These are phyloP conservation scores for Dimocarpus longan DNA, from an alignment of 345 rosid species.

Conservation along the genomic window DNA sequence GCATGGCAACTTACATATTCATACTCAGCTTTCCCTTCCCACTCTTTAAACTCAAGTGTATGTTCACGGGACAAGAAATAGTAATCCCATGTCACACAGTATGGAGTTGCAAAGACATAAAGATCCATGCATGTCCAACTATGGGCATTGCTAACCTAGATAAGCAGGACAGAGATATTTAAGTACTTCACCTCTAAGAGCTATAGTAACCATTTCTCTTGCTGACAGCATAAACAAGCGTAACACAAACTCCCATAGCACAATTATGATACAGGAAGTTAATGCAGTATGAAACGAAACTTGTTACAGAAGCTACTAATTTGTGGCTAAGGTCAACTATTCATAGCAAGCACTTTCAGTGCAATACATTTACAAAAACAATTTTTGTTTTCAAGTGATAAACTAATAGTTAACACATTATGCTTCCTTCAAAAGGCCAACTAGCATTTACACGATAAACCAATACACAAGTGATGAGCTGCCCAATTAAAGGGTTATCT, in stretches of 20 bases:
- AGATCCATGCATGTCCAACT: slow-evolving; percentile 99
- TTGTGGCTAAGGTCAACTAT: background rate
- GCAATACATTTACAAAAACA: background rate
- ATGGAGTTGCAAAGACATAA: slow-evolving; percentile 94
- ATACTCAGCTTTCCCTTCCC: slow-evolving; percentile 89
- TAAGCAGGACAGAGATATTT: slow-evolving; percentile 20
- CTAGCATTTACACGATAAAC: background rate
- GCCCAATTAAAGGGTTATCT: background rate
- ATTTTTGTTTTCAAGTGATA: background rate
- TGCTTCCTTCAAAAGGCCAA: background rate
- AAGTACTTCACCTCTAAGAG: slow-evolving; percentile 9
- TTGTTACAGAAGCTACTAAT: background rate
- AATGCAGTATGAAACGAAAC: background rate
- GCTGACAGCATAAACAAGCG: background rate
- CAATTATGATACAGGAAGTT: slow-evolving; percentile 5
- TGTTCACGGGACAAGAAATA: slow-evolving; percentile 83
- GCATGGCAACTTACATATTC: slow-evolving; percentile 66
- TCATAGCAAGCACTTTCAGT: background rate
- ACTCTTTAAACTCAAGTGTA: slow-evolving; percentile 69
- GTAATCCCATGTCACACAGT: slow-evolving; percentile 95
- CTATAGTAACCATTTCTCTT: no score
- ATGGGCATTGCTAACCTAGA: slow-evolving; percentile 76
- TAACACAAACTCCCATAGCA: background rate
- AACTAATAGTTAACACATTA: background rate
- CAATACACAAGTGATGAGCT: background rate